phyloP scores from a whole-genome alignment of 2,329 filamentous ascomycete species.

The Diaporthe vexans region DNA sequence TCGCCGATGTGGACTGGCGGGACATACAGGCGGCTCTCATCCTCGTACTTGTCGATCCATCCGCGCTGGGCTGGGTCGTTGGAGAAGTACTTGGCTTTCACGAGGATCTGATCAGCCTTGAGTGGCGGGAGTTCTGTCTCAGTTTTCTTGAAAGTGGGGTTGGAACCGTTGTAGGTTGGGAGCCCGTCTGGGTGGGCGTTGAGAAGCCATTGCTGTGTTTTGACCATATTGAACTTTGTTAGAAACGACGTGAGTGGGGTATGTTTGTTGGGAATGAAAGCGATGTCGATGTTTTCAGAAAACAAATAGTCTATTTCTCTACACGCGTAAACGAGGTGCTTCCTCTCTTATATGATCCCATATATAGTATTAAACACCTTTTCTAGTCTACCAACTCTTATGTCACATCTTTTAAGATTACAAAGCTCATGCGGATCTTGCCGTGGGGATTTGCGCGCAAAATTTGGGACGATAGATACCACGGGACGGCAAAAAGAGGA shows the following conservation, averaged over 20 bases:
- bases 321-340: background rate
- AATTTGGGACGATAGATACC: background rate
- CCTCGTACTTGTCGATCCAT: slow-evolving; percentile 63
- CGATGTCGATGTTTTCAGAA: background rate
- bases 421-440: slow-evolving; percentile 1
- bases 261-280: background rate
- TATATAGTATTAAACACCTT: background rate
- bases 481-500: background rate
- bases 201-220: slow-evolving; percentile 34
- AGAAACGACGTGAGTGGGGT: background rate
- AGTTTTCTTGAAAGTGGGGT: slow-evolving; percentile 19
- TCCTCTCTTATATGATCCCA: background rate
- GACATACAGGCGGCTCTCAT: slow-evolving; percentile 69
- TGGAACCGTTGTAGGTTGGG: slow-evolving; percentile 18
- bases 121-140: slow-evolving; percentile 54
- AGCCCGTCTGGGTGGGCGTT: slow-evolving; percentile 18
- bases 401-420: background rate
- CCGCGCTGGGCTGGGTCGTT: slow-evolving; percentile 84
- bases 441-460: background rate
- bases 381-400: background rate
- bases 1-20: slow-evolving; percentile 78
- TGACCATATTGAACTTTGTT: background rate
- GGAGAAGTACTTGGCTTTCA: slow-evolving; percentile 74
- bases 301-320: background rate
- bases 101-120: slow-evolving; percentile 75